phyloP scores from a whole-genome alignment of 306 rosid species.

The Vigna nakashimae region DNA sequence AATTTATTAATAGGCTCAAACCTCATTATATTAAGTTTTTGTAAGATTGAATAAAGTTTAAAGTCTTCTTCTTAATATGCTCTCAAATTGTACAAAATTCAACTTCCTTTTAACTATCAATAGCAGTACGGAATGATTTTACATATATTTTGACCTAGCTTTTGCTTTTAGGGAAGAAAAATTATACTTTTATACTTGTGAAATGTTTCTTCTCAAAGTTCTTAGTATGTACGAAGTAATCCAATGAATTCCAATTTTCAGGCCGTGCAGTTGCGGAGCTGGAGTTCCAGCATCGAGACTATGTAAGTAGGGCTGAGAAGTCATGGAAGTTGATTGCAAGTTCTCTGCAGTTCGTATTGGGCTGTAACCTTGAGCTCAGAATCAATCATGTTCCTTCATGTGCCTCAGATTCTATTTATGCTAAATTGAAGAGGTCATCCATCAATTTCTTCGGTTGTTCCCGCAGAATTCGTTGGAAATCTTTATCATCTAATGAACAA shows the following conservation, averaged over 20 bases:
- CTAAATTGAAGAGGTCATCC: slow-evolving; percentile 59
- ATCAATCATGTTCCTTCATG: slow-evolving; percentile 60
- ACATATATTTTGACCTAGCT: not conserved
- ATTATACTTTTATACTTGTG: not conserved
- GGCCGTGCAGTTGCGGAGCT: slow-evolving; percentile 79
- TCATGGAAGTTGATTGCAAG: slow-evolving; percentile 87
- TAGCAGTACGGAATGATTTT: not conserved
- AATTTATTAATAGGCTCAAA: too few relatives aligned
- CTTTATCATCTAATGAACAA: slow-evolving; percentile 50
- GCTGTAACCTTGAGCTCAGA: slow-evolving; percentile 82
- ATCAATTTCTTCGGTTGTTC: slow-evolving; percentile 78
- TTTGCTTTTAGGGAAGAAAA: not conserved
- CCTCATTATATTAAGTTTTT: too few relatives aligned
- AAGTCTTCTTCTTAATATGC: too few relatives aligned
- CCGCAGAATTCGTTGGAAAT: slow-evolving; percentile 56
- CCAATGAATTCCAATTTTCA: slow-evolving; percentile 46
- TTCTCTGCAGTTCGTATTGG: slow-evolving; percentile 66
- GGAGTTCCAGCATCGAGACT: slow-evolving; percentile 67
- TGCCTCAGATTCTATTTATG: slow-evolving; percentile 53
- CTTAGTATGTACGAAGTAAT: slow-evolving; percentile 14
- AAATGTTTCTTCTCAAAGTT: not conserved
- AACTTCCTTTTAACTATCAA: too few relatives aligned
- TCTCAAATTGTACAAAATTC: too few relatives aligned
- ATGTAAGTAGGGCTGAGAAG: slow-evolving; percentile 71
- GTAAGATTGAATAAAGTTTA: too few relatives aligned